phyloP scores from a whole-genome alignment of 2,329 filamentous ascomycete species.

The Lachnellula suecica region DNA sequence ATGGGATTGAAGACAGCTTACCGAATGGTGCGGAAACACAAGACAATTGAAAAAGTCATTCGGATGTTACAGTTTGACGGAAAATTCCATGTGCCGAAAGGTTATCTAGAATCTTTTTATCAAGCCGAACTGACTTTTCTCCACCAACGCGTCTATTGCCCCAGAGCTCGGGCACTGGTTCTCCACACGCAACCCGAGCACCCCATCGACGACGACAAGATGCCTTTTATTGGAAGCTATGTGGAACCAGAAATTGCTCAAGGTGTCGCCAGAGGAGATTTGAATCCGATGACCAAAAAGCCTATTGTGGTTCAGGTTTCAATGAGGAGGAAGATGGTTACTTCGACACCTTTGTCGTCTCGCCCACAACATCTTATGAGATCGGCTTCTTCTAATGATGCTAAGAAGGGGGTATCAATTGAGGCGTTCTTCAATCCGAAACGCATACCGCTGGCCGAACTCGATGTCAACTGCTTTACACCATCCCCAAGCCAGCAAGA shows the following conservation, averaged over 20 bases:
- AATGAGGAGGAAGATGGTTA: conserved; percentile 22
- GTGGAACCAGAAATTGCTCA: conserved; percentile 69
- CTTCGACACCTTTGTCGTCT: conserved; percentile 20
- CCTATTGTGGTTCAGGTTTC: conserved; percentile 37
- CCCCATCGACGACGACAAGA: conserved; percentile 63
- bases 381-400: conserved; percentile 40
- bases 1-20: conserved; percentile 94
- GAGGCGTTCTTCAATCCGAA: conserved; percentile 64
- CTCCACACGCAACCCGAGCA: conserved; percentile 68
- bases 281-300: conserved; percentile 87
- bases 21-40: conserved; percentile 85
- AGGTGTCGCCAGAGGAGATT: conserved; percentile 75
- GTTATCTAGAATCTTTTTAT: conserved; percentile 78
- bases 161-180: conserved; percentile 67
- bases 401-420: conserved; percentile 62
- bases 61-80: conserved; percentile 86
- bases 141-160: conserved; percentile 93
- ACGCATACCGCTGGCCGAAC: conserved; percentile 62
- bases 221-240: conserved; percentile 78
- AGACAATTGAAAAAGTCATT: conserved; percentile 78
- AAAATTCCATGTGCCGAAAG: conserved; percentile 75
- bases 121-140: conserved; percentile 91
- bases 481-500: conserved; percentile 64
- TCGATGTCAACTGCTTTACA: conserved; percentile 67
- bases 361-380: conserved; percentile 17